Evolutionary conservation across 768 basidiomycete species (phyloP), one percentile per base, ranked within the genome.

Genomic region (Boletus rex-veris): DNA sequence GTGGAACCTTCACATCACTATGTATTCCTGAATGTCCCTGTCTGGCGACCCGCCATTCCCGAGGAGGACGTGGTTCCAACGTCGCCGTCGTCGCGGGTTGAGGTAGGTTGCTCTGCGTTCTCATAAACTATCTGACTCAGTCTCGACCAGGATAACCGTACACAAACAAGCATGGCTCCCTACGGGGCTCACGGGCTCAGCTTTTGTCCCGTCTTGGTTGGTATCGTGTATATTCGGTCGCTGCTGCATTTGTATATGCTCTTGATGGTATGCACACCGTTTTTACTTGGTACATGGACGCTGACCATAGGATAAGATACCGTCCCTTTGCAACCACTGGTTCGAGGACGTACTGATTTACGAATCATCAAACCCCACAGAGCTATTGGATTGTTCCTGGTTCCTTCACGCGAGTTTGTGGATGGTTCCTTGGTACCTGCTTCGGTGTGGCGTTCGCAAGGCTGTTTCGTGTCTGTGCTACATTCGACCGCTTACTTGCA

Each of bases 161-260:
- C 26, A n/a, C 35, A 40, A 44, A 54, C 26, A 3, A 45, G 38
- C 11, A 18, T 63, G 37, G 36, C 18, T n/a, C 19, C 42, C 8
- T 51, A 62, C 7, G 41, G 38, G 7, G 21, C 53, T 8, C 59
- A 49, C 24, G 54, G 59, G 52, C 43, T 62, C 26, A 64, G 63
- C 49, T 65, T 64, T 40, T 65, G 62, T 45, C 62, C 62, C 10
- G 40, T 62, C 43, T 7, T 62, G 39, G 47, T 37, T 15, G 45
- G 51, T 16, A 7, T 64, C 41, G 8, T 30, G 16, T 64, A 64
- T 38, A 21, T 54, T 31, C 53, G 50, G 12, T 64, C 63, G 1
- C 11, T 64, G 6, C 11, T 64, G 10, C 48, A 64, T 49, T 18
- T 58, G n/a, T 64, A 64, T 30, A 65, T 64, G 52, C 12, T 64